phyloP scores from a whole-genome alignment of 768 basidiomycete species.

The Mrakia gelida region DNA sequence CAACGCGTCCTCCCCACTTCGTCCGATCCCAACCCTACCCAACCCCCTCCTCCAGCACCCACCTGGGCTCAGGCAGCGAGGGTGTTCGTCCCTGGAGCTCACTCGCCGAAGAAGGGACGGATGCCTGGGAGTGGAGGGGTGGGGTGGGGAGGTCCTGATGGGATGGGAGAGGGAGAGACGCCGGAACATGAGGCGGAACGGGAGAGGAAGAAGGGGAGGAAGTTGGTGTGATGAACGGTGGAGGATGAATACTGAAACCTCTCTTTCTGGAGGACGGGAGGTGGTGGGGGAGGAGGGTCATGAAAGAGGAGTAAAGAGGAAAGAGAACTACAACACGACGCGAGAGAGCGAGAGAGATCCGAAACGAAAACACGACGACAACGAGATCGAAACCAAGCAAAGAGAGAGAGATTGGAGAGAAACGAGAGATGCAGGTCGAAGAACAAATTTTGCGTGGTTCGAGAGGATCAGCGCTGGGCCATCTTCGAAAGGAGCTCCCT shows the following conservation, averaged over 20 bases:
- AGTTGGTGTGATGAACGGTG: neutral
- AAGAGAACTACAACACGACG: neutral
- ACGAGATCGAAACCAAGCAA: neutral
- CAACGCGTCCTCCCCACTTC: neutral
- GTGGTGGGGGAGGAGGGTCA: neutral
- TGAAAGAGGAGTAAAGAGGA: neutral
- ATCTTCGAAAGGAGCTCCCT: neutral
- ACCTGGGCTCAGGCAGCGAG: neutral
- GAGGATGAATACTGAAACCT: neutral
- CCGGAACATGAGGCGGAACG: neutral
- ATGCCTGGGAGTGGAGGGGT: slow-evolving; percentile 11
- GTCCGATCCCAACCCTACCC: neutral
- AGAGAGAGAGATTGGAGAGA: neutral
- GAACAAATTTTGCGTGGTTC: neutral
- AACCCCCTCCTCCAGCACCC: neutral
- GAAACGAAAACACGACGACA: neutral
- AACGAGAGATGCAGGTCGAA: neutral
- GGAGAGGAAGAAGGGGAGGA: neutral
- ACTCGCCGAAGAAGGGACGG: slow-evolving; percentile 15
- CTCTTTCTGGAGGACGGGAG: neutral
- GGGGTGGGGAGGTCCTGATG: slow-evolving; percentile 10
- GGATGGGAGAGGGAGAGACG: slow-evolving; percentile 24
- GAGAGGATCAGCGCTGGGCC: neutral
- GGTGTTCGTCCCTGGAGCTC: slow-evolving; percentile 1
- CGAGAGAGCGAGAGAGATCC: neutral